Evolutionary conservation across 768 basidiomycete genomes (phyloP).

Genomic region (Exidia glandulosa): DNA sequence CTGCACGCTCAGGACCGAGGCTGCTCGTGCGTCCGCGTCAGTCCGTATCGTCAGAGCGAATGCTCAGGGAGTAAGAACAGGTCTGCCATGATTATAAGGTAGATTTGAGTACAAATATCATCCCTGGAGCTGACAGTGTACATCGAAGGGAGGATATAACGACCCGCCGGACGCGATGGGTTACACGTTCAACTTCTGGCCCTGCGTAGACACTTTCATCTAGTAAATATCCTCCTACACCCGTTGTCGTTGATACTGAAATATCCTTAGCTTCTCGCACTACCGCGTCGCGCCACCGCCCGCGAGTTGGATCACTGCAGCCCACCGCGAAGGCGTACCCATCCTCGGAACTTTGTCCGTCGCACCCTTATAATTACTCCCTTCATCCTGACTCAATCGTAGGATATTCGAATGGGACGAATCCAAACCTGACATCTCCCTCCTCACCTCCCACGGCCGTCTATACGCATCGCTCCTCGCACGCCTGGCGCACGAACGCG

Average conservation of each 20-base stretch:
- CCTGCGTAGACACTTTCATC: slow-evolving; percentile 54
- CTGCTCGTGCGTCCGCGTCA: too few species aligned
- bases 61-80: too few species aligned
- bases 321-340: slow-evolving; percentile 66
- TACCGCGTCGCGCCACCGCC: slow-evolving; percentile 72
- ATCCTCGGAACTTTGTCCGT: slow-evolving; percentile 70
- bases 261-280: slow-evolving; percentile 61
- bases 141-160: slow-evolving; percentile 78
- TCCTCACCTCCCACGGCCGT: slow-evolving; percentile 25
- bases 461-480: slow-evolving; percentile 56
- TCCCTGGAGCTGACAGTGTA: too few species aligned
- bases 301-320: slow-evolving; percentile 67
- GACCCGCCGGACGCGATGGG: slow-evolving; percentile 49
- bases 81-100: too few species aligned
- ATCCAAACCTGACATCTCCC: slow-evolving; percentile 23
- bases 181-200: slow-evolving; percentile 80
- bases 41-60: too few species aligned
- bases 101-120: too few species aligned
- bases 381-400: background rate
- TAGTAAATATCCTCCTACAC: slow-evolving; percentile 35
- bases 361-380: background rate
- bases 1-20: too few species aligned
- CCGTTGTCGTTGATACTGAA: too few species aligned
- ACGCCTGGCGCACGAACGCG: slow-evolving; percentile 56
- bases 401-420: slow-evolving; percentile 51